phyloP scores from a whole-genome alignment of 2,329 filamentous ascomycete species.

The Penicillium sp. region DNA sequence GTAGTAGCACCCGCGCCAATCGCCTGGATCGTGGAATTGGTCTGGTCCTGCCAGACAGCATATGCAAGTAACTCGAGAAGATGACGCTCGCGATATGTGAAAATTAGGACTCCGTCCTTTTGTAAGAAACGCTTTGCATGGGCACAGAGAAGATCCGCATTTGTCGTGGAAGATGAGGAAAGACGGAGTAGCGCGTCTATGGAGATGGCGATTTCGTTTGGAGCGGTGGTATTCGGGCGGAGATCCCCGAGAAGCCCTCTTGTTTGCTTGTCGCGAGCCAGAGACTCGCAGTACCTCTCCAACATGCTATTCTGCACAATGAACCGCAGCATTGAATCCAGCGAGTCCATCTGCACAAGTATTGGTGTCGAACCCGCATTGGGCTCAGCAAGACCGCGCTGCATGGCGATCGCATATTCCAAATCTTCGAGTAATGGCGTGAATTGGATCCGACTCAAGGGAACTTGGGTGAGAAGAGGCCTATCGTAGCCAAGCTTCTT shows the following conservation, averaged over 20 bases:
- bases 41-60: constrained; percentile 29
- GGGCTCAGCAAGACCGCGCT: constrained; percentile 19
- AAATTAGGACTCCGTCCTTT: constrained; percentile 19
- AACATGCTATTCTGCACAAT: constrained; percentile 34
- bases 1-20: not conserved
- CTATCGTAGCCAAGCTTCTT: constrained; percentile 53
- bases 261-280: constrained; percentile 26
- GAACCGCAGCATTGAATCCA: constrained; percentile 31
- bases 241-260: constrained; percentile 9
- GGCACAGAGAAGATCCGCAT: not conserved
- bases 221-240: not conserved
- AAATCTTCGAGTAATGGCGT: constrained; percentile 36
- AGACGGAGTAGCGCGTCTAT: constrained; percentile 20
- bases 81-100: constrained; percentile 30
- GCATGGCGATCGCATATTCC: constrained; percentile 29
- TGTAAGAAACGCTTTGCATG: constrained; percentile 23
- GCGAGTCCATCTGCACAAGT: constrained; percentile 15
- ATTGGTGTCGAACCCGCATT: constrained; percentile 11
- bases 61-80: constrained; percentile 29
- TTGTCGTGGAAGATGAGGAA: not conserved
- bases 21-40: not conserved
- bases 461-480: constrained; percentile 28
- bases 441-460: constrained; percentile 14
- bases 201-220: constrained; percentile 21
- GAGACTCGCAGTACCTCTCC: constrained; percentile 33